Percentiles rank a stretch among this genome's conserved stretches.
Evolutionary conservation across 345 rosid species (phyloP).

Genomic region (Turritis glabra): DNA sequence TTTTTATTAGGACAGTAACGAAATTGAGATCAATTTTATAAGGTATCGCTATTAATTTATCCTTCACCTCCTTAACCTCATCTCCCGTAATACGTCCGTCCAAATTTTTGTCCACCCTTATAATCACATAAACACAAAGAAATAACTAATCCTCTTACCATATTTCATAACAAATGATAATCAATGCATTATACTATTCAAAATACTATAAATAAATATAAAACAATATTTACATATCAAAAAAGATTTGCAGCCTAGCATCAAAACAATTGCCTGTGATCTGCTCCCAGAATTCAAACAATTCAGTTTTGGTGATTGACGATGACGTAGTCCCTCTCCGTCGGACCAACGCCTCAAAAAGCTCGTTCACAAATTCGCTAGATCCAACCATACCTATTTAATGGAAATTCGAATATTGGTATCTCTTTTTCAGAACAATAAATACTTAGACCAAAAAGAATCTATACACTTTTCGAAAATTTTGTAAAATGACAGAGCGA

Average conservation of each 20-base stretch:
- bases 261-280: slow-evolving; percentile 72
- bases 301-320: slow-evolving; percentile 52
- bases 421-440: no score
- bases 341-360: slow-evolving; percentile 70
- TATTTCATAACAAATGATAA: background rate
- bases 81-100: slow-evolving; percentile 78
- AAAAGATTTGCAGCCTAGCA: slow-evolving; percentile 73
- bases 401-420: background rate
- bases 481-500: no score
- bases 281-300: slow-evolving; percentile 74
- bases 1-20: background rate
- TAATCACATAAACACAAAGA: background rate
- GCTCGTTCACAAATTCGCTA: slow-evolving; percentile 58
- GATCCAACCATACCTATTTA: slow-evolving; percentile 76
- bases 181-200: background rate
- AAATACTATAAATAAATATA: background rate
- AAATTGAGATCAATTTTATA: background rate
- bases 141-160: background rate
- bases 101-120: slow-evolving; percentile 77
- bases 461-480: no score
- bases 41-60: background rate
- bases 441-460: no score
- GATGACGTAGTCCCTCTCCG: slow-evolving; percentile 53
- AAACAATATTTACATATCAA: slow-evolving; percentile 61
- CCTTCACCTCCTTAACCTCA: slow-evolving; percentile 71